Evolutionary conservation across 2,329 filamentous ascomycete genomes (phyloP), one percentile per base, ranked within the genome.

Genomic region (Tolypocladium album): DNA sequence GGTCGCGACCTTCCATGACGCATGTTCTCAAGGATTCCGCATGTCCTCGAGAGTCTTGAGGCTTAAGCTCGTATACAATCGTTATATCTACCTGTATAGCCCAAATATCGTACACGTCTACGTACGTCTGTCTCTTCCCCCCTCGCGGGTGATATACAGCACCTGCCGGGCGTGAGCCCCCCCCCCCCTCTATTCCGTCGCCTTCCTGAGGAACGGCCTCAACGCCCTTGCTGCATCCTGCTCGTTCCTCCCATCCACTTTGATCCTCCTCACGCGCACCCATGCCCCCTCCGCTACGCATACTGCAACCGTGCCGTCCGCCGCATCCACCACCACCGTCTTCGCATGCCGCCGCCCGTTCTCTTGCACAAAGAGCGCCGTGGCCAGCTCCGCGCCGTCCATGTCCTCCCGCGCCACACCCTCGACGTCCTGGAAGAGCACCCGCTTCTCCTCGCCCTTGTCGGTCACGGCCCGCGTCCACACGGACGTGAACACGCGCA

Each of bases 401-500:
- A 47, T 43, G 5, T 66, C 65, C 1, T 57, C 61, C 3, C 22
- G 55, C 13, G 57, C 27, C n/a, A 70, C 64, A 1, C 64, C 62
- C 59, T 70, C 68, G 0, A 71, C 64, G 15, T 74, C 69, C 31
- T 72, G 68, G 6, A 82, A 62, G 47, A 81, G 74, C 12, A 79
- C 63, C 27, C 78, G 71, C 63, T 71, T 74, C 11, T 24, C 52
- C 4, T 61, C 59, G 0, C 67, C 67, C 27, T 63, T 69, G 27
- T 58, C 61, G 13, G 64, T 67, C 2, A 73, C 56, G 1, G 71
- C 67, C 53, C 66, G 67, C 58, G 76, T 87, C 89, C 90, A 95
- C 7, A 90, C 71, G 5, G 83, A 76, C 0, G 86, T 86, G 17
- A 93, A 75, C 0, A 87, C 85, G 11, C 81, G 78, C 57, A 82